phyloP scores from a whole-genome alignment of 495 filamentous ascomycete genomes.

The Aspergillus cavernicola region DNA sequence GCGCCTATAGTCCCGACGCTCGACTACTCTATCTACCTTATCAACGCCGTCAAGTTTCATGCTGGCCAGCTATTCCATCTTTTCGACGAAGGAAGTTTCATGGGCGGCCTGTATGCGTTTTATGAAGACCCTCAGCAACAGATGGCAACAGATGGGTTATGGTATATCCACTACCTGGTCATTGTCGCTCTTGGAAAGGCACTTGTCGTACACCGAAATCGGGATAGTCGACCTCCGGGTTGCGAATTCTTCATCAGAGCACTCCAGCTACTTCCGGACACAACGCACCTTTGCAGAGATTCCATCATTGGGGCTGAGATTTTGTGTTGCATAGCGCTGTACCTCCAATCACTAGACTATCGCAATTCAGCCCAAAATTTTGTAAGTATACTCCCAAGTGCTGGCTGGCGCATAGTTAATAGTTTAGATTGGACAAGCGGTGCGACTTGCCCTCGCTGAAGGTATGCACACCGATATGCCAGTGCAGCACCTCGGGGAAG shows the following conservation, averaged over 20 bases:
- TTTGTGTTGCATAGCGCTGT: constrained; percentile 41
- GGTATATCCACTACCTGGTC: constrained; percentile 45
- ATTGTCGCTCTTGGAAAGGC: constrained; percentile 44
- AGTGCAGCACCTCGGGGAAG: constrained; percentile 28
- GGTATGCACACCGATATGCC: constrained; percentile 46
- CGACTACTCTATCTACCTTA: constrained; percentile 41
- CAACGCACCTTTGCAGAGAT: constrained; percentile 30
- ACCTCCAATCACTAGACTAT: constrained; percentile 38
- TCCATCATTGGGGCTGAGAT: constrained; percentile 38
- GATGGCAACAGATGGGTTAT: constrained; percentile 24
- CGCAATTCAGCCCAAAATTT: constrained; percentile 36
- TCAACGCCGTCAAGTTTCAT: constrained; percentile 44
- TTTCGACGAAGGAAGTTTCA: constrained; percentile 41
- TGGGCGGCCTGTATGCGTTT: constrained; percentile 33
- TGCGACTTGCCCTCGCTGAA: constrained; percentile 39
- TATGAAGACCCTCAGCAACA: constrained; percentile 27
- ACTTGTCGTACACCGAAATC: constrained; percentile 34
- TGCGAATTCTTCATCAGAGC: constrained; percentile 38
- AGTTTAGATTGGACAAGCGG: constrained; percentile 40
- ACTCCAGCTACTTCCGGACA: constrained; percentile 36
- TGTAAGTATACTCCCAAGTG: constrained; percentile 19
- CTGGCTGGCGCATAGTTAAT: background rate
- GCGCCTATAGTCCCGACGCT: constrained; percentile 30
- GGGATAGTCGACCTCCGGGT: constrained; percentile 31
- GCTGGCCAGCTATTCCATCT: constrained; percentile 43